Conservation (phyloP, 2,329 filamentous ascomycete species). For the Madurella fahalii region DNA sequence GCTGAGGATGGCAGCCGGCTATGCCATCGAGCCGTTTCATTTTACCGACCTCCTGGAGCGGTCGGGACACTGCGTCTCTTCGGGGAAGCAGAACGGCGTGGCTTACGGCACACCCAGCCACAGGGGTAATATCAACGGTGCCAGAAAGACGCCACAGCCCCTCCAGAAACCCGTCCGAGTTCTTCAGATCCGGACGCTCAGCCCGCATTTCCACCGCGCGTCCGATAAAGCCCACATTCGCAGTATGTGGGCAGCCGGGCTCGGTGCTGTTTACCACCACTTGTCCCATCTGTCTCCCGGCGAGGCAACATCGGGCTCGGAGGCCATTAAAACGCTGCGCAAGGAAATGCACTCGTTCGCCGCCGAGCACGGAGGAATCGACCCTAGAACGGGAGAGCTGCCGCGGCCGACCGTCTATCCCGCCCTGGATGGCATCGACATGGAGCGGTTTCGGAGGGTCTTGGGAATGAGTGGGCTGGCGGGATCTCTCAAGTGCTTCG, state of each 20-base stretch:
- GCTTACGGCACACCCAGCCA: neutral
- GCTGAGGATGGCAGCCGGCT: constrained; percentile 30
- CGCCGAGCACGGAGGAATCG: constrained; percentile 3
- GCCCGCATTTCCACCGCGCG: constrained; percentile 32
- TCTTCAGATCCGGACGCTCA: constrained; percentile 31
- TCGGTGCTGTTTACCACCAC: constrained; percentile 31
- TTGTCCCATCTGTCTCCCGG: neutral
- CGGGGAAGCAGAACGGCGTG: neutral
- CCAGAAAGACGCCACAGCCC: neutral
- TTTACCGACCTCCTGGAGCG: constrained; percentile 29
- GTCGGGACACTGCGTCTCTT: neutral
- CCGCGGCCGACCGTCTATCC: constrained; percentile 19
- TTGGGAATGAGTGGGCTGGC: neutral
- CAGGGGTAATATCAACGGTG: neutral
- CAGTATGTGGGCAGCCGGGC: constrained; percentile 30
- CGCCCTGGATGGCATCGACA: constrained; percentile 13
- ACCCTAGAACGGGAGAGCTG: constrained; percentile 9
- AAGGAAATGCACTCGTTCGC: constrained; percentile 16
- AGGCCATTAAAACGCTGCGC: constrained; percentile 8
- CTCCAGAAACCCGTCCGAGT: constrained; percentile 21
- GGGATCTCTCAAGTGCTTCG: neutral
- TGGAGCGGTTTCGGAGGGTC: constrained; percentile 4
- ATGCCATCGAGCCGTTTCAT: constrained; percentile 35
- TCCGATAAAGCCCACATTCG: constrained; percentile 29
- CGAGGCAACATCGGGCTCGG: constrained; percentile 1